Evolutionary conservation across 164 flowering plant genomes (phyloP).

Genomic region (Macadamia tetraphylla): DNA sequence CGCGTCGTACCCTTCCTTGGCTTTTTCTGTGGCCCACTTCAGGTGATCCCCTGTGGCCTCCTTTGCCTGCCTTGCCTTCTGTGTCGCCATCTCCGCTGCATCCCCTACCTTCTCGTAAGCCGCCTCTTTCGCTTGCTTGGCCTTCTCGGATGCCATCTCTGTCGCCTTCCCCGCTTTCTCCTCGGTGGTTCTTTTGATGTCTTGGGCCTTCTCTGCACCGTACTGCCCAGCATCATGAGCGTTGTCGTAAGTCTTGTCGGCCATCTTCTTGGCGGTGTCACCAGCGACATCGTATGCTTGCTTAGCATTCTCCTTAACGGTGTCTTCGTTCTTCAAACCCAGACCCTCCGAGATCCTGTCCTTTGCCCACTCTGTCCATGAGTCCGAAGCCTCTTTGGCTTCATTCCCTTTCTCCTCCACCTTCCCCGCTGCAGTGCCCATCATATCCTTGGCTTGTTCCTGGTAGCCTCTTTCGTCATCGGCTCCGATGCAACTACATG

Average conservation of each 20-base stretch:
- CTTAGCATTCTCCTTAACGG: neutral
- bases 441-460: neutral
- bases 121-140: neutral
- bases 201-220: slow-evolving; percentile 1
- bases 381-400: slow-evolving; percentile 24
- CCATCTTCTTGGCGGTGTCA: neutral
- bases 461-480: neutral
- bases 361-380: slow-evolving; percentile 57
- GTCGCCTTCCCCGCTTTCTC: slow-evolving; percentile 8
- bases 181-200: slow-evolving; percentile 4
- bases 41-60: slow-evolving; percentile 10
- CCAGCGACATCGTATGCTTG: too few species aligned
- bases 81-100: slow-evolving; percentile 11
- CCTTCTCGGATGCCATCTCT: neutral
- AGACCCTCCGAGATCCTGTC: slow-evolving; percentile 41
- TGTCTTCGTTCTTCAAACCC: slow-evolving; percentile 22
- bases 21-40: slow-evolving; percentile 15
- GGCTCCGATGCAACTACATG: neutral
- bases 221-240: slow-evolving; percentile 10
- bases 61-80: slow-evolving; percentile 1
- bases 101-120: slow-evolving; percentile 7
- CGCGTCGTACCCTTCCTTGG: slow-evolving; percentile 27
- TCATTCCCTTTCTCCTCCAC: slow-evolving; percentile 7
- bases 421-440: neutral
- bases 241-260: slow-evolving; percentile 14